Conservation (phyloP, 257 asterid species). For the Capsicum chinense region DNA sequence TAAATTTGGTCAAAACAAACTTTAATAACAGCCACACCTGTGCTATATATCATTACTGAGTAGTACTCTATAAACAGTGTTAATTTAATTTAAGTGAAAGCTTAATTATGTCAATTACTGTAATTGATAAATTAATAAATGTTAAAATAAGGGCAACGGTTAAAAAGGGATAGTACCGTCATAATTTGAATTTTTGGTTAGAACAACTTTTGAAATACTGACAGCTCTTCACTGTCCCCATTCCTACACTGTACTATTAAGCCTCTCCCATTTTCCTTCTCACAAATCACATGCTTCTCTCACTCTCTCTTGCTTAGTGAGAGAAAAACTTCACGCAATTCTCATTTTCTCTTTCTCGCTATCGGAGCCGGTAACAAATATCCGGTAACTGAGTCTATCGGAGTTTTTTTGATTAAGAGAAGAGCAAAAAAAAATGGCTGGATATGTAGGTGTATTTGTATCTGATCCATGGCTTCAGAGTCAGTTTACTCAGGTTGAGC, state of each 20-base stretch:
- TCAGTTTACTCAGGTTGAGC: conserved; percentile 95
- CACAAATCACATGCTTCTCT: conserved; percentile 32
- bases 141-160: conserved; percentile 27
- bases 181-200: conserved; percentile 48
- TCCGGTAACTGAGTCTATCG: neutral
- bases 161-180: conserved; percentile 47
- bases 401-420: conserved; percentile 4
- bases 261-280: conserved; percentile 37
- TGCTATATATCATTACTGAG: too few species aligned
- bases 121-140: neutral
- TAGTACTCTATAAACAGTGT: too few species aligned
- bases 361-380: too few species aligned
- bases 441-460: conserved; percentile 74
- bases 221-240: conserved; percentile 77
- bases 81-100: neutral
- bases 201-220: conserved; percentile 43
- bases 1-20: too few species aligned
- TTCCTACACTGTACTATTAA: conserved; percentile 35
- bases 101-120: neutral
- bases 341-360: conserved; percentile 27
- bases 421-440: conserved; percentile 57
- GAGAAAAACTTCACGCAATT: neutral
- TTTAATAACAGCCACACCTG: too few species aligned
- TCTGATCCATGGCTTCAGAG: conserved; percentile 99
- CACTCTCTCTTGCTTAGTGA: conserved; percentile 19